phyloP scores from a whole-genome alignment of 2,329 filamentous ascomycete species.

The Penicillium griseofulvum region DNA sequence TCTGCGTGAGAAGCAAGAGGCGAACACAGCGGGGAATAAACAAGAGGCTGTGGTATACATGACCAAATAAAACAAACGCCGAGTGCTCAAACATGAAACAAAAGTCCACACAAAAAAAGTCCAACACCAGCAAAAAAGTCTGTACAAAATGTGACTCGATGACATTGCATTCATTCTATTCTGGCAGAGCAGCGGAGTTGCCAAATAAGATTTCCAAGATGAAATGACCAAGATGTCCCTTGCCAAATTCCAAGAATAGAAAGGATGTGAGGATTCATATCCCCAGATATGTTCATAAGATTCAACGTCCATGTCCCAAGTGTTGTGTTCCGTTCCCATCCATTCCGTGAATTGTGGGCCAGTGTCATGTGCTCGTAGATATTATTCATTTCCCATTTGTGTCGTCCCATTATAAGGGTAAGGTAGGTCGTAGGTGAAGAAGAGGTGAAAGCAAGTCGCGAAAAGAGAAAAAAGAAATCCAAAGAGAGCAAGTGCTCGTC shows the following conservation, averaged over 20 bases:
- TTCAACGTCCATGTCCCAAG: slow-evolving; percentile 11
- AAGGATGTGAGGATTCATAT: slow-evolving; percentile 10
- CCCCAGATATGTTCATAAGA: slow-evolving; percentile 19
- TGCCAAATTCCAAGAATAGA: background rate
- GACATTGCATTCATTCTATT: background rate
- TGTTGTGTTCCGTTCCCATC: slow-evolving; percentile 19
- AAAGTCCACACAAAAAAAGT: background rate
- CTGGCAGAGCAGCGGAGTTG: background rate
- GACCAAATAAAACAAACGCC: background rate
- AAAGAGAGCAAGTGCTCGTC: background rate
- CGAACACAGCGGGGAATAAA: background rate
- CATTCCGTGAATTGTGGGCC: slow-evolving; percentile 14
- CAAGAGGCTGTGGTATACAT: slow-evolving; percentile 5
- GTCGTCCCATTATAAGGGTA: slow-evolving; percentile 20
- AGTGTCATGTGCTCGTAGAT: slow-evolving; percentile 15
- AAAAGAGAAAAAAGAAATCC: slow-evolving; percentile 15
- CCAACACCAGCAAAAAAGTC: background rate
- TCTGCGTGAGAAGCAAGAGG: background rate
- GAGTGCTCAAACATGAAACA: background rate
- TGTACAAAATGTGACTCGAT: slow-evolving; percentile 2
- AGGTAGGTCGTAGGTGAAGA: slow-evolving; percentile 10
- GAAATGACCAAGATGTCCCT: background rate
- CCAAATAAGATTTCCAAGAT: background rate
- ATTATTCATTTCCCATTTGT: slow-evolving; percentile 29
- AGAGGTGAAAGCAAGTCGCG: slow-evolving; percentile 4